Evolutionary conservation across 2,329 filamentous ascomycete species (phyloP).

Genomic region (Fusarium sp.): DNA sequence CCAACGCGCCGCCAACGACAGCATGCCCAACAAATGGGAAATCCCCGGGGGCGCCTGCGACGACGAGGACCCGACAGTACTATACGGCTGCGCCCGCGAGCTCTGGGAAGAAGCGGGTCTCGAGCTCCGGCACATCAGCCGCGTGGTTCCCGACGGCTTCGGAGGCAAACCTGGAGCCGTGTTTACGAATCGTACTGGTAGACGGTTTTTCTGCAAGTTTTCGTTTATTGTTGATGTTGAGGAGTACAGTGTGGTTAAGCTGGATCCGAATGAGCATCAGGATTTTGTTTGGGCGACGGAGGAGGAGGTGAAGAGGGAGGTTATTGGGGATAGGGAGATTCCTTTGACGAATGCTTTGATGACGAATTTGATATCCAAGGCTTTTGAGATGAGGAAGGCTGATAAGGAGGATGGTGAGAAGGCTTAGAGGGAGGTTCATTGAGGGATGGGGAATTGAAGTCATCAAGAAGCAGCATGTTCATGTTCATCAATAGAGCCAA

Average conservation of each 20-base stretch:
- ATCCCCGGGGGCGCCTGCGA: slow-evolving; percentile 63
- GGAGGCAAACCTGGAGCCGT: slow-evolving; percentile 39
- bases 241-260: slow-evolving; percentile 43
- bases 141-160: slow-evolving; percentile 47
- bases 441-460: not conserved
- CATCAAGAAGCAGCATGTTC: not conserved
- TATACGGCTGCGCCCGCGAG: slow-evolving; percentile 60
- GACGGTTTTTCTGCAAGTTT: slow-evolving; percentile 48
- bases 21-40: slow-evolving; percentile 61
- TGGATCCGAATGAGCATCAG: slow-evolving; percentile 58
- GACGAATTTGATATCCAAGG: slow-evolving; percentile 46
- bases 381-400: slow-evolving; percentile 45
- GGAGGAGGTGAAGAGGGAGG: slow-evolving; percentile 50
- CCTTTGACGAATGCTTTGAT: slow-evolving; percentile 48
- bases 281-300: slow-evolving; percentile 55
- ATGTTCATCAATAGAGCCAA: not conserved
- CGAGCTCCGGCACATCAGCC: slow-evolving; percentile 44
- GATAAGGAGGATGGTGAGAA: slow-evolving; percentile 3
- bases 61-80: slow-evolving; percentile 54
- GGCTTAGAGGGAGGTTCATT: not conserved
- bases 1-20: slow-evolving; percentile 60
- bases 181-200: slow-evolving; percentile 52
- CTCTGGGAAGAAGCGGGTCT: slow-evolving; percentile 62
- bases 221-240: slow-evolving; percentile 54
- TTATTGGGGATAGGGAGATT: slow-evolving; percentile 45